Base-by-base conservation (phyloP, 2,329 filamentous ascomycete genomes). In the Geosmithia flava region DNA sequence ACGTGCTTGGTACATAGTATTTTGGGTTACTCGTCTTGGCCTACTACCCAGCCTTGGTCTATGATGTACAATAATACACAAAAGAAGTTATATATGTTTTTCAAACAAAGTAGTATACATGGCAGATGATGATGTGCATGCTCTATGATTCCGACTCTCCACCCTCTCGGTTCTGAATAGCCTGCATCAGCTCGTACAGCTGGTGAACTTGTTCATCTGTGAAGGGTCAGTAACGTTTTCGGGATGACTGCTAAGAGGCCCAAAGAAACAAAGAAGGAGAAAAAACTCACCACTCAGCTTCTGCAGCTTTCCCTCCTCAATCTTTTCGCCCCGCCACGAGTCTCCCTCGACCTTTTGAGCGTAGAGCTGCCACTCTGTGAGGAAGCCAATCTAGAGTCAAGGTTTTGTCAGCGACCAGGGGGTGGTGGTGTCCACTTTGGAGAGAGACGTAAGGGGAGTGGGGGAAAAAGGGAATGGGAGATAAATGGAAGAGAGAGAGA, bases 341-440 rank as follows among this genome's bases (percentile, higher is more conserved):
- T 95, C 84, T 0, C 90, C 91, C 60, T 97, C 91, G 16, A 98
- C 69, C 61, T 88, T 83, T 62, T 98, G 91, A 2, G 89, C 90
- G 61, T 97, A 98, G 47, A 87, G 69, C 65, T 98, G 93, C 91
- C 91, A 98, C 65, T 97, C 90, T 0, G 87, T 91, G 56, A 98
- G 73, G 64, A 98, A 98, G 2, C 91, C 93, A 57, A 97, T 88
- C 88, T 95, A 54, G 15, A 11, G 13, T 3, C 13, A 20, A 19
- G 15, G 15, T 20, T 10, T n/a, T 19, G 40, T 42, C 41, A 37
- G 16, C 33, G n/a, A n/a, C n/a, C n/a, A n/a, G n/a, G n/a, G n/a
- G n/a, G n/a, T n/a, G n/a, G n/a, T n/a, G n/a, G 8, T 27, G 23
- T 27, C 23, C 23, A 27, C 23, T 27, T 27, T 27, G 23, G 23